A percentile compares a stretch with the other conserved stretches of the same genome.
Conservation (phyloP, 1,284 basidiomycete genomes). For the Jaminaea rosea region DNA sequence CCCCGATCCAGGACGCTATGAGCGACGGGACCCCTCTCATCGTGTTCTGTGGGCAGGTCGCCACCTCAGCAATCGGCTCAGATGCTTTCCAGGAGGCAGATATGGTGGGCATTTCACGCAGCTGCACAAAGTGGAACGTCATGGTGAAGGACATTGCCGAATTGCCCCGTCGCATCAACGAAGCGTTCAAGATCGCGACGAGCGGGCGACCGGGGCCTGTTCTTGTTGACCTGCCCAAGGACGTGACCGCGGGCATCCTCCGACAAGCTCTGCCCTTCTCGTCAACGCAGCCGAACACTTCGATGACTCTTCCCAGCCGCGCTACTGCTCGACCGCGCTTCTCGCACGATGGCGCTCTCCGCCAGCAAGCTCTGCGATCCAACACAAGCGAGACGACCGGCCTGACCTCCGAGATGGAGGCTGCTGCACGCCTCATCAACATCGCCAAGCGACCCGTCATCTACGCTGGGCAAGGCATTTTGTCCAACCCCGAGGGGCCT, state of each 20-base stretch:
- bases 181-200: conserved; percentile 98
- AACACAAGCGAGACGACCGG: background rate
- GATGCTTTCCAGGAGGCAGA: conserved; percentile 99
- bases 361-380: conserved; percentile 13
- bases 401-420: conserved; percentile 58
- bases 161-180: conserved; percentile 88
- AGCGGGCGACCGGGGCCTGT: conserved; percentile 93
- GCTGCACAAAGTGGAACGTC: conserved; percentile 99
- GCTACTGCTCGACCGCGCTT: conserved; percentile 25
- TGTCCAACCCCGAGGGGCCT: conserved; percentile 74
- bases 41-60: conserved; percentile 94
- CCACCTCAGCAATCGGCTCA: conserved; percentile 91
- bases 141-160: conserved; percentile 98
- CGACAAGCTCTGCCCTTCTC: conserved; percentile 76
- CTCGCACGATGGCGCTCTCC: conserved; percentile 8
- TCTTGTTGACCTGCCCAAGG: conserved; percentile 93
- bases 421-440: conserved; percentile 84
- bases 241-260: conserved; percentile 86
- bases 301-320: conserved; percentile 35
- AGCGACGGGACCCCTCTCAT: conserved; percentile 89
- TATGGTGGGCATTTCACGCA: conserved; percentile 85
- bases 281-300: conserved; percentile 71
- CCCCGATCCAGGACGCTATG: conserved; percentile 94
- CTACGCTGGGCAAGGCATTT: conserved; percentile 86
- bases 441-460: conserved; percentile 81